Evolutionary conservation across 129 eudicot genomes (phyloP), one percentile per base, ranked within the genome.

Genomic region (Mikania micrantha): DNA sequence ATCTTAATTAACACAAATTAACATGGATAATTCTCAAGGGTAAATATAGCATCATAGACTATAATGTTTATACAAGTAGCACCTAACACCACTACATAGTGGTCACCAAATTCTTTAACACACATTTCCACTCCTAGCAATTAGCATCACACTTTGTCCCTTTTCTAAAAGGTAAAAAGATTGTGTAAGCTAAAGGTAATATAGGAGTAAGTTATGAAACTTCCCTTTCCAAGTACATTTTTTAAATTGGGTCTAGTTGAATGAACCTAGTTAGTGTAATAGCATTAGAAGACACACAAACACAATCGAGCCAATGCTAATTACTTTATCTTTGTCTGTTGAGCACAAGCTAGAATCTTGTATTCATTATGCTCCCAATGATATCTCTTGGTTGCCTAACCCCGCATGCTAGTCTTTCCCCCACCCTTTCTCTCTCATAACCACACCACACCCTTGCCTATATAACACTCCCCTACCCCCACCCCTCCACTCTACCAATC

Each of bases 351-450:
- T 77, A 21, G 70, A 77, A 83, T 84, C 81, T 80, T 83, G 62
- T 65, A 73, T 82, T 88, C 85, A 86, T 89, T 81, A 77, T 84
- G 86, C 83, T 78, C 68, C 68, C 90, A 84, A 89, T 81, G 80
- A 86, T 88, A 77, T 68, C 85, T 86, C 87, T 84, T 84, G 83
- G 88, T 85, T 85, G 84, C 92, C 89, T 76, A 87, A 61, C 78
- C 78, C 87, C 86, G 87, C 95, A 83, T 84, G 94, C 81, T 57
- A 58, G 73, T 52, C 21, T 56, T 56, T 66, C 69, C 63, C 9
- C 69, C 63, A 12, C 78, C 48, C 75, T 19, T 65, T 69, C 83
- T 75, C 82, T 80, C 81, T 74, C 72, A 44, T 52, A 42, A 58
- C n/a, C n/a, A n/a, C n/a, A 78, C 60, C 72, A 15, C 85, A 44